These are phyloP conservation scores for Solanum boliviense DNA, from an alignment of 257 asterid species.

Conservation along the genomic window DNA sequence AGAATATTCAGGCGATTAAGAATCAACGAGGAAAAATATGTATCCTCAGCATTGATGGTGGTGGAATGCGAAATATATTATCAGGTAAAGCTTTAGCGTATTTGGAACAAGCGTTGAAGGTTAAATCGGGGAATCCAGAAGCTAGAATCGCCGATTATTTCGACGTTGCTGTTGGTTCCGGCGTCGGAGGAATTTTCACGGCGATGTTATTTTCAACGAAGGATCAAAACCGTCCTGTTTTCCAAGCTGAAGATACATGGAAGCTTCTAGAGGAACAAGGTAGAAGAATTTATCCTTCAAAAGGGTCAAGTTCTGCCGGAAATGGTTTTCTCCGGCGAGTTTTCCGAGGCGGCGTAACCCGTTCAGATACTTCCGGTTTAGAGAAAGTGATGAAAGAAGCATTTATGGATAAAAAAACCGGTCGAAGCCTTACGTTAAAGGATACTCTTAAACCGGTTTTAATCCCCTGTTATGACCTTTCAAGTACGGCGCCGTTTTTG, in stretches of 20 bases:
- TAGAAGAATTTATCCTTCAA: slow-evolving; percentile 28
- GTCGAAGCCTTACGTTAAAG: slow-evolving; percentile 59
- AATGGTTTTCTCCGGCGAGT: slow-evolving; percentile 35
- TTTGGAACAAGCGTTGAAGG: slow-evolving; percentile 68
- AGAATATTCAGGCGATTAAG: slow-evolving; percentile 30
- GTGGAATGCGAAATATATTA: slow-evolving; percentile 70
- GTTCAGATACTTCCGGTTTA: slow-evolving; percentile 23
- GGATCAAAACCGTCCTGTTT: slow-evolving; percentile 55
- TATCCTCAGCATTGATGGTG: slow-evolving; percentile 73
- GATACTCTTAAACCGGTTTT: slow-evolving; percentile 84
- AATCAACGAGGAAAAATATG: slow-evolving; percentile 83
- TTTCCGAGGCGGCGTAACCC: slow-evolving; percentile 24
- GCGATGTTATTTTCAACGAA: slow-evolving; percentile 78
- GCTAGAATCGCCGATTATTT: slow-evolving; percentile 86
- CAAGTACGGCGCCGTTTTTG: slow-evolving; percentile 80
- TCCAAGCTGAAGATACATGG: slow-evolving; percentile 84
- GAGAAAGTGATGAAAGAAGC: slow-evolving; percentile 77
- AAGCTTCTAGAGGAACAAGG: slow-evolving; percentile 70
- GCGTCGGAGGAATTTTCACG: slow-evolving; percentile 85
- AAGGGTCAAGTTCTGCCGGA: slow-evolving; percentile 14
- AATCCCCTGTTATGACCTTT: slow-evolving; percentile 87
- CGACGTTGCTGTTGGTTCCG: slow-evolving; percentile 91
- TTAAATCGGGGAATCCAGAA: slow-evolving; percentile 60
- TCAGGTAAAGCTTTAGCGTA: slow-evolving; percentile 73
- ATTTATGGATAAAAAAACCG: slow-evolving; percentile 50